These are phyloP conservation scores for Bacidia gigantensis DNA, from an alignment of 495 filamentous ascomycete genomes.

Conservation along the genomic window DNA sequence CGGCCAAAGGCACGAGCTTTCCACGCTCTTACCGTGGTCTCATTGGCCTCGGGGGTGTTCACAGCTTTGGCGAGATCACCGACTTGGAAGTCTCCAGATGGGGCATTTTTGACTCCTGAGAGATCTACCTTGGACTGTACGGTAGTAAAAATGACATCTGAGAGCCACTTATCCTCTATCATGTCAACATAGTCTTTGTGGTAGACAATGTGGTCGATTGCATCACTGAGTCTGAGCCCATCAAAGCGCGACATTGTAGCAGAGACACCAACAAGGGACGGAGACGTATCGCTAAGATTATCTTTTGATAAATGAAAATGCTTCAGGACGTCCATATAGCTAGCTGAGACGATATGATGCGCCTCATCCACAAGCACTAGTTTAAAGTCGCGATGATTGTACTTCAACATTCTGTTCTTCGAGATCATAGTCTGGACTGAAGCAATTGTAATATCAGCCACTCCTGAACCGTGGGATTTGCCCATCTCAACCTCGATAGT, in stretches of 20 bases:
- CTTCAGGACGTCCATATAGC: constrained; percentile 56
- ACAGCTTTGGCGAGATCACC: constrained; percentile 61
- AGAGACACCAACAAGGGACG: constrained; percentile 77
- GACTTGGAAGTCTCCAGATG: constrained; percentile 65
- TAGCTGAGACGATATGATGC: constrained; percentile 85
- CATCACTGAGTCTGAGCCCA: constrained; percentile 72
- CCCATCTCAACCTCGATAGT: constrained; percentile 86
- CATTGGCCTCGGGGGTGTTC: constrained; percentile 64
- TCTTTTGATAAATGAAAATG: constrained; percentile 58
- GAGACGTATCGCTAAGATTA: constrained; percentile 32
- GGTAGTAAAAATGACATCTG: constrained; percentile 83
- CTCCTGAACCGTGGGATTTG: constrained; percentile 52
- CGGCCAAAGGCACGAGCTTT: constrained; percentile 53
- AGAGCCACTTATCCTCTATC: constrained; percentile 77
- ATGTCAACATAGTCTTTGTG: constrained; percentile 89
- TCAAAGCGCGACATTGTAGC: constrained; percentile 86
- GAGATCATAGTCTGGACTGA: constrained; percentile 71
- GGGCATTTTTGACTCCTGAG: constrained; percentile 45
- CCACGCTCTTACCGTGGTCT: constrained; percentile 76
- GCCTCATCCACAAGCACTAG: constrained; percentile 91
- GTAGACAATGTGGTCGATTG: constrained; percentile 92
- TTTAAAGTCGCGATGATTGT: constrained; percentile 69
- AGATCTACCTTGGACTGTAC: constrained; percentile 71
- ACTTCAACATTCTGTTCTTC: constrained; percentile 61
- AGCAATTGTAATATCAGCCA: constrained; percentile 88